phyloP scores from a whole-genome alignment of 2,329 filamentous ascomycete species.

The Calonectria hawksworthii region DNA sequence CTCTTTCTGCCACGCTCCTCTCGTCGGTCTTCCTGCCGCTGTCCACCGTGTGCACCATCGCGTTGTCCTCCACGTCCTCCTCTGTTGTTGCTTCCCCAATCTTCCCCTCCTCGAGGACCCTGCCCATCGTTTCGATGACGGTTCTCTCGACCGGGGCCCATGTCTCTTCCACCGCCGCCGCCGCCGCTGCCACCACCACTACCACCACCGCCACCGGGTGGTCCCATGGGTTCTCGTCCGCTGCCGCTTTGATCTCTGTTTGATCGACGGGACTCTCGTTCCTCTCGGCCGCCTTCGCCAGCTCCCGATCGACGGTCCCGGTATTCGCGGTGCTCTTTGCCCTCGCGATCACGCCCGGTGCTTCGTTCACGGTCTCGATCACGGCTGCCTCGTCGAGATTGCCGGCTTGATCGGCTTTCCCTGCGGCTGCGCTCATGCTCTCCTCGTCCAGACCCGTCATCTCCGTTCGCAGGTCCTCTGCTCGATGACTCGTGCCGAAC shows the following conservation, averaged over 20 bases:
- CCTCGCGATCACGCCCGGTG: constrained; percentile 60
- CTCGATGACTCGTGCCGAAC: constrained; percentile 55
- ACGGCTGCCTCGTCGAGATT: constrained; percentile 64
- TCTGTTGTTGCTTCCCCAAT: constrained; percentile 52
- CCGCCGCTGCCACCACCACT: not conserved
- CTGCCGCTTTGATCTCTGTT: constrained; percentile 42
- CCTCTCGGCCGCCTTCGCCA: constrained; percentile 49
- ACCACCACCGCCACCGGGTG: constrained; percentile 37
- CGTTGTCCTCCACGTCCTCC: constrained; percentile 54
- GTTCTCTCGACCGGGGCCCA: constrained; percentile 49
- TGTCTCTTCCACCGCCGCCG: constrained; percentile 42
- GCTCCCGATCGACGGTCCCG: constrained; percentile 59
- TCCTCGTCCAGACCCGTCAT: constrained; percentile 46
- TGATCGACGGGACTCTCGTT: constrained; percentile 52
- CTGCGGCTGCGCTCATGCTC: constrained; percentile 60
- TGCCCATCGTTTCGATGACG: constrained; percentile 49
- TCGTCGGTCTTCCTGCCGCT: constrained; percentile 50
- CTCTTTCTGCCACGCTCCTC: constrained; percentile 56
- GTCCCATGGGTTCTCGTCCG: constrained; percentile 49
- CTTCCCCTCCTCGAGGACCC: constrained; percentile 47
- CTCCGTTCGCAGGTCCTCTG: constrained; percentile 50
- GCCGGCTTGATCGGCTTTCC: constrained; percentile 54
- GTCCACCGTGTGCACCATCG: constrained; percentile 36
- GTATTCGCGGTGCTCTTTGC: constrained; percentile 61
- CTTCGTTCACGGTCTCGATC: constrained; percentile 66